Evolutionary conservation across 2,329 filamentous ascomycete genomes (phyloP), one percentile per base, ranked within the genome.

Genomic region (Talaromyces islandicus): DNA sequence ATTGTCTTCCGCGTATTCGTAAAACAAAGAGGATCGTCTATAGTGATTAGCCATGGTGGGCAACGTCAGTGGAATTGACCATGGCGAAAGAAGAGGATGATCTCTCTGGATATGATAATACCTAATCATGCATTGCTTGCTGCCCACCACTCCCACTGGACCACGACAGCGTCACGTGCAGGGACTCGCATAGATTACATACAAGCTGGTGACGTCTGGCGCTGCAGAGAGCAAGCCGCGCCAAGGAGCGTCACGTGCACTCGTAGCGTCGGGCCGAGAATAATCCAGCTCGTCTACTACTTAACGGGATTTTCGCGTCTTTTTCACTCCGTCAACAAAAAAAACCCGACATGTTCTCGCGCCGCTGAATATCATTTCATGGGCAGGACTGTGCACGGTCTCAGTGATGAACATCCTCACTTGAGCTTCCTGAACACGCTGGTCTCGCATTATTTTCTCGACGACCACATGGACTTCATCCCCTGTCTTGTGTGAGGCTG

Each of bases 331-430:
- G n/a, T n/a, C 21, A 24, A 21, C 43, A 46, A 24, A 19, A 24
- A 46, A 9, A 6, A 10, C 3, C n/a, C n/a, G 38, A 43, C 38
- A 43, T 21, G 38, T 43, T 43, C 38, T 43, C 38, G 38, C 38
- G 11, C 43, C 43, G 43, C 43, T 46, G 43, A 46, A 24, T 46
- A 19, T 46, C 43, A 24, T 24, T 19, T 21, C 43, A 56, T n/a
- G 52, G 53, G 29, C 17, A 46, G 60, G 29, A 57, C 61, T 64
- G 57, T 59, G 43, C 25, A 51, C 63, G 66, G 66, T 74, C 74
- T 71, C 74, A 62, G 75, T 77, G 75, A 77, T 67, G 75, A 77
- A 70, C 71, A 69, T 50, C 58, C 61, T 66, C 66, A 71, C 65
- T 59, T 72, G 71, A 62, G 60, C 68, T 73, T 72, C 72, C 69